Percentiles rank a stretch among this genome's conserved stretches.
Conservation (phyloP, 2,329 filamentous ascomycete species). For the Sclerotiophoma versabilis region DNA sequence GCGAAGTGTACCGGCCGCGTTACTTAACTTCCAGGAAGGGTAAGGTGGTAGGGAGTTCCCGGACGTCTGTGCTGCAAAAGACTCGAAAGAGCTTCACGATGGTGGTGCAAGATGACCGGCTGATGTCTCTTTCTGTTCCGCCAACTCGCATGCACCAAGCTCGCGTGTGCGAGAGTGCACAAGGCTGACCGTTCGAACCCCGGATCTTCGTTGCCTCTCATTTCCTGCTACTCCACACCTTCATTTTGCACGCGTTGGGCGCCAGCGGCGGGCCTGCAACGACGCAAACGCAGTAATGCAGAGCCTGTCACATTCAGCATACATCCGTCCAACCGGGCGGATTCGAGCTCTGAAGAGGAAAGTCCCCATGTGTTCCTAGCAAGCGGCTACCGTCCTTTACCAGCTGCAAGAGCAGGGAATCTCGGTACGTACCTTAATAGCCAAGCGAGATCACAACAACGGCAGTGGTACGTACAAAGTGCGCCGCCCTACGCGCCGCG, state of each 20-base stretch:
- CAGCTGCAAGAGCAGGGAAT: slow-evolving; percentile 17
- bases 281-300: slow-evolving; percentile 15
- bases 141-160: slow-evolving; percentile 9
- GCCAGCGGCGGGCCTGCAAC: slow-evolving; percentile 18
- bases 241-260: slow-evolving; percentile 23
- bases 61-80: slow-evolving; percentile 9
- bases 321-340: slow-evolving; percentile 31
- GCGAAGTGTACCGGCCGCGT: background rate
- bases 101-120: slow-evolving; percentile 19
- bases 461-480: background rate
- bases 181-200: slow-evolving; percentile 31
- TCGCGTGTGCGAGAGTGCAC: slow-evolving; percentile 23
- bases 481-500: slow-evolving; percentile 17
- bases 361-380: slow-evolving; percentile 1
- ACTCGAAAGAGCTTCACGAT: slow-evolving; percentile 13
- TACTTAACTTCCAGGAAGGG: slow-evolving; percentile 1
- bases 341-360: background rate
- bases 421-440: slow-evolving; percentile 19
- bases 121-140: slow-evolving; percentile 15
- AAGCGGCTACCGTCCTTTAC: slow-evolving; percentile 10
- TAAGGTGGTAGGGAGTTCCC: slow-evolving; percentile 5
- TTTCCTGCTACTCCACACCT: slow-evolving; percentile 21
- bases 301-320: slow-evolving; percentile 17
- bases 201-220: slow-evolving; percentile 26
- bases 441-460: slow-evolving; percentile 13